Percentiles rank a stretch among this genome's conserved stretches.
These are phyloP conservation scores for Cordyceps fumosorosea DNA, from an alignment of 2,329 filamentous ascomycete genomes.

Conservation along the genomic window DNA sequence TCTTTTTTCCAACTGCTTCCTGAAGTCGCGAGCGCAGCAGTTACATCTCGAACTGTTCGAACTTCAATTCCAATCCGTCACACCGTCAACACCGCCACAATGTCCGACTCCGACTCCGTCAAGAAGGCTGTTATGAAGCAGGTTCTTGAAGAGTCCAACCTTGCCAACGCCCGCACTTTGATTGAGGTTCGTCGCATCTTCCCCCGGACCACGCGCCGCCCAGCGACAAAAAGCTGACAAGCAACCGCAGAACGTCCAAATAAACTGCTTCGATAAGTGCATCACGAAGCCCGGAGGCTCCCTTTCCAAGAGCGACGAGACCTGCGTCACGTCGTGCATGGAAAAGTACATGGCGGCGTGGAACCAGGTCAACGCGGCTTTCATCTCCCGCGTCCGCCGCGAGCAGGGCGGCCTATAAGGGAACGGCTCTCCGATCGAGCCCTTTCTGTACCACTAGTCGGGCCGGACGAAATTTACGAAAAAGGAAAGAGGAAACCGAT, in stretches of 20 bases:
- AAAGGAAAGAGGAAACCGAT: not conserved
- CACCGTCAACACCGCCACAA: conserved; percentile 23
- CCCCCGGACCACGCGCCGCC: not conserved
- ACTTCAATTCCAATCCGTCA: not conserved
- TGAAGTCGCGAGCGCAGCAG: not conserved
- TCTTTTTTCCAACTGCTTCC: not conserved
- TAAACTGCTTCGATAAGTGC: conserved; percentile 75
- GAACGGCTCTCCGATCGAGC: not conserved
- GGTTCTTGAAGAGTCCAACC: conserved; percentile 56
- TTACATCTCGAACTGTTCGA: not conserved
- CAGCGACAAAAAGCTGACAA: not conserved
- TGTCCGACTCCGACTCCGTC: conserved; percentile 50
- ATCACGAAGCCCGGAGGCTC: conserved; percentile 62
- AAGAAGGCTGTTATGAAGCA: conserved; percentile 60
- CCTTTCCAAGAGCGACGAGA: conserved; percentile 60
- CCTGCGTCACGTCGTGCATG: conserved; percentile 70
- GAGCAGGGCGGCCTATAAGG: conserved; percentile 36
- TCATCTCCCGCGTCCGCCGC: conserved; percentile 57
- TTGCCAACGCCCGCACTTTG: conserved; percentile 62
- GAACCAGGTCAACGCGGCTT: conserved; percentile 66
- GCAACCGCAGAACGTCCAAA: conserved; percentile 62
- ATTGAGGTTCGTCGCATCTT: conserved; percentile 51
- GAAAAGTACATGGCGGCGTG: conserved; percentile 79
- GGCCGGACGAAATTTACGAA: conserved; percentile 1
- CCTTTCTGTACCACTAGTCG: not conserved